Conservation (phyloP, 768 basidiomycete species). For the Austroboletus festivus region DNA sequence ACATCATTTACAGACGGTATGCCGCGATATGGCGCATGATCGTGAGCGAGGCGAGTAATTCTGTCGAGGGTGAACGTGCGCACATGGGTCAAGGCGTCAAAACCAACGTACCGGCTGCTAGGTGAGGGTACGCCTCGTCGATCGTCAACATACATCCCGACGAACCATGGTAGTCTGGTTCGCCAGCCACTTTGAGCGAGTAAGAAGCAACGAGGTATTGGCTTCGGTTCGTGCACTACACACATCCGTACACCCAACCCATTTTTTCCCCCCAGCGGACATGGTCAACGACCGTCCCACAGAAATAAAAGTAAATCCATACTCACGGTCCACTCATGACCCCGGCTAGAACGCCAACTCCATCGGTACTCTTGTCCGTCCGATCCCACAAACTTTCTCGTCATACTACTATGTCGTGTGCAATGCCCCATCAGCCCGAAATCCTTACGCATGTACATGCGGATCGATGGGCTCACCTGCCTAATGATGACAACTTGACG, state of each 20-base stretch:
- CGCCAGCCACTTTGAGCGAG: constrained; percentile 50
- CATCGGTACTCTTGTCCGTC: constrained; percentile 63
- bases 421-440: not conserved
- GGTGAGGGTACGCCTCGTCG: constrained; percentile 54
- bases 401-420: constrained; percentile 35
- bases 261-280: too few relatives aligned
- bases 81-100: constrained; percentile 5
- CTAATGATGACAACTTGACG: constrained; percentile 34
- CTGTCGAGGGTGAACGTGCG: constrained; percentile 31
- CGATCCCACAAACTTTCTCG: constrained; percentile 54
- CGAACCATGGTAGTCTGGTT: constrained; percentile 50
- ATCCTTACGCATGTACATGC: not conserved
- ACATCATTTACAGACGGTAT: constrained; percentile 37
- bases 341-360: constrained; percentile 44
- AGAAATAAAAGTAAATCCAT: not conserved
- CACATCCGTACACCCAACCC: not conserved
- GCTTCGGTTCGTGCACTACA: constrained; percentile 53
- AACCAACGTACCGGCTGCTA: constrained; percentile 49
- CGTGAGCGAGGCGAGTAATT: constrained; percentile 56
- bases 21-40: constrained; percentile 63
- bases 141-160: constrained; percentile 64
- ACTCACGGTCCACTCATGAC: constrained; percentile 67
- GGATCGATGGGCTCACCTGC: constrained; percentile 36
- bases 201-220: constrained; percentile 60
- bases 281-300: not conserved